Conservation (phyloP, 495 filamentous ascomycete species). For the Daldinia childiae region DNA sequence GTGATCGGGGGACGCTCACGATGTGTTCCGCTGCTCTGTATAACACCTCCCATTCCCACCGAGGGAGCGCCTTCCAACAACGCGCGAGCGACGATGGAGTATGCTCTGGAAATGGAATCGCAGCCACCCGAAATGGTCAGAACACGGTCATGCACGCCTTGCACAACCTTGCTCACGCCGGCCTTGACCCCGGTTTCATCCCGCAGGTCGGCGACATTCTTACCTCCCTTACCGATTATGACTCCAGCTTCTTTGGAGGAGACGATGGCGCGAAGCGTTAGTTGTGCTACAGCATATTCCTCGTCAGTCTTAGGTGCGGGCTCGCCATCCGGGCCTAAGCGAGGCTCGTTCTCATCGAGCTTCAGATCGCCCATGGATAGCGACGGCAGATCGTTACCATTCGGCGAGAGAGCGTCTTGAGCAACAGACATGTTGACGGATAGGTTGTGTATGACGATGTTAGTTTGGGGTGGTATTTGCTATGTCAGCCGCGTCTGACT, state of each 20-base stretch:
- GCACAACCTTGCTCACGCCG: slow-evolving; percentile 97
- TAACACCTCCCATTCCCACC: slow-evolving; percentile 91
- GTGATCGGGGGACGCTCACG: slow-evolving; percentile 69
- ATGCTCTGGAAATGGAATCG: slow-evolving; percentile 86
- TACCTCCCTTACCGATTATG: slow-evolving; percentile 97
- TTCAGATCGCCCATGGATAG: slow-evolving; percentile 56
- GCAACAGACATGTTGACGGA: slow-evolving; percentile 55
- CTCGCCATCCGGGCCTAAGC: slow-evolving; percentile 72
- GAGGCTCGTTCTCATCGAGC: slow-evolving; percentile 62
- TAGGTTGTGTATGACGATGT: not conserved
- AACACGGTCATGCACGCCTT: slow-evolving; percentile 95
- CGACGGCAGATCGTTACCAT: slow-evolving; percentile 56
- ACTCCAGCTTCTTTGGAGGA: slow-evolving; percentile 98
- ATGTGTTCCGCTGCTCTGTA: slow-evolving; percentile 87
- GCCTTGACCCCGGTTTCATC: slow-evolving; percentile 98
- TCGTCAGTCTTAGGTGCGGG: slow-evolving; percentile 86
- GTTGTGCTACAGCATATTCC: slow-evolving; percentile 88
- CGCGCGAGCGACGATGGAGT: slow-evolving; percentile 90
- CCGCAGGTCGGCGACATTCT: slow-evolving; percentile 96
- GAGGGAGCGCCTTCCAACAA: slow-evolving; percentile 91
- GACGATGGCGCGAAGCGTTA: slow-evolving; percentile 96
- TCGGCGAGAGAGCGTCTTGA: slow-evolving; percentile 55
- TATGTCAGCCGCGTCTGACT: slow-evolving; percentile 34
- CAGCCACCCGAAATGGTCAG: slow-evolving; percentile 91
- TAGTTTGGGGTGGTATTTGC: slow-evolving; percentile 28